Evolutionary conservation across 2,329 filamentous ascomycete species (phyloP), one percentile per base, ranked within the genome.

Genomic region (Colletotrichum sp.): DNA sequence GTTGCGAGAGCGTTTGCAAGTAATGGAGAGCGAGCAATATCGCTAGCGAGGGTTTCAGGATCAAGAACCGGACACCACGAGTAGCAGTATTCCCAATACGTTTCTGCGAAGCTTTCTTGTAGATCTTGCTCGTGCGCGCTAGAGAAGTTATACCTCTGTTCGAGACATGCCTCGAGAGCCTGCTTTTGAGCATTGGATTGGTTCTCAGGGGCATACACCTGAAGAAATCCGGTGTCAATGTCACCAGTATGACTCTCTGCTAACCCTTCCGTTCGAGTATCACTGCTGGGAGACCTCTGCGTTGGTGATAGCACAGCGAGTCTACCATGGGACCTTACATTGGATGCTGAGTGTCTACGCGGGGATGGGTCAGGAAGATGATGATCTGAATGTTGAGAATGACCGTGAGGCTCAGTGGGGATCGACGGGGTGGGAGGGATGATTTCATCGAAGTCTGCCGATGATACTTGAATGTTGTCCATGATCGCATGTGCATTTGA

Each of bases 1-100:
- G 86, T 78, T 1, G 86, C 86, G 5, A 88, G 80, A 1, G 86
- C 83, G 68, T 86, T 83, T 8, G 80, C 79, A 7, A 86, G 81
- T 55, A 86, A 79, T 1, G 82, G 82, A 0, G 84, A 86, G 15
- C 82, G 73, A 15, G 78, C 76, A 3, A 84, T 75, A 8, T 86
- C 85, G 3, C 79, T 79, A 2, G 75, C 52, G 2, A 87, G 75
- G 2, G 78, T 81, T 3, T 82, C 77, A 3, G 78, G 78, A 57
- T 87, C 84, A 3, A 87, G 79, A 0, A 87, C 83, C 3, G 86
- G 86, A 73, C 85, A 87, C 85, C 85, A 87, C 2, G 85, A 73
- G 57, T 86, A 86, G 68, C 84, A 86, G 71, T 86, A 86, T 65
- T 87, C 84, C 34, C 82, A 84, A 36, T 87, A 87, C 0, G 86